These are phyloP conservation scores for Sugiyamaella qingdaonensis DNA, from an alignment of 805 yeast genomes.

Conservation along the genomic window DNA sequence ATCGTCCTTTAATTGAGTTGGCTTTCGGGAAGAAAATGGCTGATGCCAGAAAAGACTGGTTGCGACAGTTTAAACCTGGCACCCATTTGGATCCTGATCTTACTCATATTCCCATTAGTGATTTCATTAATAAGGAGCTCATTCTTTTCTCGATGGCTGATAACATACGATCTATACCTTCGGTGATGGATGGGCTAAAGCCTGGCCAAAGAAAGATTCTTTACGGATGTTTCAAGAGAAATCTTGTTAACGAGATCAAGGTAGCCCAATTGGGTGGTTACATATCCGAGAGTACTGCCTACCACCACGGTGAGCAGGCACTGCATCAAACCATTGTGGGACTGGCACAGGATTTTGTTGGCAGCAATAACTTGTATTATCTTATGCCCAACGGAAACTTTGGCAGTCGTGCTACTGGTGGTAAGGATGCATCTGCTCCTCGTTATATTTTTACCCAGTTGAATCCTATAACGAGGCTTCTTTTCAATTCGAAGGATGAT, in stretches of 20 bases:
- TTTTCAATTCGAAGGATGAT: constrained; percentile 77
- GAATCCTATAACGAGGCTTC: constrained; percentile 64
- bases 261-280: constrained; percentile 90
- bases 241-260: constrained; percentile 70
- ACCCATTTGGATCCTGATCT: constrained; percentile 81
- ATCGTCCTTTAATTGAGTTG: constrained; percentile 72
- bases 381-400: constrained; percentile 90
- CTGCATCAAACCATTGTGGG: constrained; percentile 87
- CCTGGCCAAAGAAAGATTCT: constrained; percentile 96
- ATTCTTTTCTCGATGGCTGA: constrained; percentile 96
- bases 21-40: constrained; percentile 95
- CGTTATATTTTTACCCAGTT: constrained; percentile 92
- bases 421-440: constrained; percentile 97
- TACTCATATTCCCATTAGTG: constrained; percentile 78
- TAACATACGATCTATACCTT: constrained; percentile 91
- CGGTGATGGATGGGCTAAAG: constrained; percentile 89
- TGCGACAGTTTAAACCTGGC: constrained; percentile 86
- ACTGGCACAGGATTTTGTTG: constrained; percentile 91
- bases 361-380: constrained; percentile 81
- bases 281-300: constrained; percentile 82
- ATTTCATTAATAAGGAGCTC: constrained; percentile 90
- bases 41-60: constrained; percentile 96
- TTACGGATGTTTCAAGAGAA: constrained; percentile 81
- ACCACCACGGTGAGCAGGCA: constrained; percentile 93
- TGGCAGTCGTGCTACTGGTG: constrained; percentile 95